Evolutionary conservation across 768 basidiomycete genomes (phyloP), one percentile per base, ranked within the genome.

Genomic region (Rhodotorula graminis): DNA sequence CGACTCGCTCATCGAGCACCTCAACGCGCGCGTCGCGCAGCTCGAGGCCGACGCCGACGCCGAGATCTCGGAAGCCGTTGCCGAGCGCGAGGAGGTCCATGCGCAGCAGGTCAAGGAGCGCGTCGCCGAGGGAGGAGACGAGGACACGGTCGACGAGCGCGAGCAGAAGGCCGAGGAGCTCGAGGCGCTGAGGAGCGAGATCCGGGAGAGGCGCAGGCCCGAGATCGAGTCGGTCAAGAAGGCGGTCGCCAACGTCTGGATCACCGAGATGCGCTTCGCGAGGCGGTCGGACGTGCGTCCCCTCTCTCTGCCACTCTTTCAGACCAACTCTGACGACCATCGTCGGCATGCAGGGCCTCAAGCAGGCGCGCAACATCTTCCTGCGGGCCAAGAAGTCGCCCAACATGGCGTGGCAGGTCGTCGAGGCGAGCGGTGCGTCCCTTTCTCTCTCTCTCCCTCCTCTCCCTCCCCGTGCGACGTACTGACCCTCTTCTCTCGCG

Each of bases 261-360:
- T 84, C 79, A 89, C 92, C 85, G 93, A 94, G 80, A 95, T 98
- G 89, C 86, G 95, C 18, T 97, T 94, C 78, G 89, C 89, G 21
- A 83, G 91, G 72, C 85, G 96, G 56, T 88, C 93, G 9, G 92
- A 95, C 75, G 82, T 82, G 59, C 69, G 82, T 80, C 16, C 37
- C 18, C 23, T 29, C 2, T n/a, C 9, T 46, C 49, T n/a, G n/a
- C 25, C 44, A 18, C 27, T 31, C 15, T 47, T 60, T 5, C 33
- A 19, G 27, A 8, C 25, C 46, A 57, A 0, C 8, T 25, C 33
- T 40, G 31, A 60, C 53, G 18, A 11, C 46, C 0, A 2, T 50
- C 16, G 23, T 23, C 25, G 3, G 9, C n/a, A 57, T 27, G 33
- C 71, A 83, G 83, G 91, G 91, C 29, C 86, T 92, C 76, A 90